A percentile compares a stretch with the other conserved stretches of the same genome.
Conservation (phyloP, 805 yeast genomes). For the Vanderwaltozyma verrucispora region DNA sequence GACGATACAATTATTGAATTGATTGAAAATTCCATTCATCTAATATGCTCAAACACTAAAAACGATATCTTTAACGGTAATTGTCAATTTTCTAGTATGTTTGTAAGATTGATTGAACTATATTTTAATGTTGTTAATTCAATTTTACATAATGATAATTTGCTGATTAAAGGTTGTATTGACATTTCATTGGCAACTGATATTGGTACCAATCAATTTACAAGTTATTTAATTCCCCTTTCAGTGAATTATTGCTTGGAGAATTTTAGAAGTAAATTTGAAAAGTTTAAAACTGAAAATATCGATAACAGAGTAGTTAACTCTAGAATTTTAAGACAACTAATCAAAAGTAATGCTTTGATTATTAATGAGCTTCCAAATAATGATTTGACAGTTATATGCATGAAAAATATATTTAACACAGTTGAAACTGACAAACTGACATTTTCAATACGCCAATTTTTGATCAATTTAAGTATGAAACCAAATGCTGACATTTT, state of each 20-base stretch:
- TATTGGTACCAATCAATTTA: slow-evolving; percentile 20
- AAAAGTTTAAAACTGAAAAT: slow-evolving; percentile 10
- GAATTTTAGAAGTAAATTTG: slow-evolving; percentile 22
- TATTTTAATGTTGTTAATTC: slow-evolving; percentile 23
- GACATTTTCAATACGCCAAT: slow-evolving; percentile 41
- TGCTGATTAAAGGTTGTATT: slow-evolving; percentile 23
- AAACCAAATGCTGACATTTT: slow-evolving; percentile 34
- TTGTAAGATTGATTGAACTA: slow-evolving; percentile 20
- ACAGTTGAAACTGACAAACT: slow-evolving; percentile 54
- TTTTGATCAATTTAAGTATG: slow-evolving; percentile 36
- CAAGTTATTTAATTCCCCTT: slow-evolving; percentile 16
- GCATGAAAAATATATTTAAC: slow-evolving; percentile 52
- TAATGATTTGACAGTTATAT: slow-evolving; percentile 25
- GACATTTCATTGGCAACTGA: slow-evolving; percentile 14
- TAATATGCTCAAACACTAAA: slow-evolving; percentile 43
- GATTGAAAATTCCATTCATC: slow-evolving; percentile 36
- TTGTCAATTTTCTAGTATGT: slow-evolving; percentile 35
- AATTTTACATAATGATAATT: slow-evolving; percentile 17
- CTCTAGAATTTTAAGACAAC: slow-evolving; percentile 5
- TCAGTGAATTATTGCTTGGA: slow-evolving; percentile 17
- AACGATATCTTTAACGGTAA: slow-evolving; percentile 55
- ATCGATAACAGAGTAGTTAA: slow-evolving; percentile 8
- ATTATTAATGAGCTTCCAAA: slow-evolving; percentile 1
- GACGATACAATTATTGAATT: slow-evolving; percentile 55
- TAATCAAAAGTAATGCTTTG: background rate